phyloP scores from a whole-genome alignment of 2,329 filamentous ascomycete species.

The Keithomyces neogunnii region DNA sequence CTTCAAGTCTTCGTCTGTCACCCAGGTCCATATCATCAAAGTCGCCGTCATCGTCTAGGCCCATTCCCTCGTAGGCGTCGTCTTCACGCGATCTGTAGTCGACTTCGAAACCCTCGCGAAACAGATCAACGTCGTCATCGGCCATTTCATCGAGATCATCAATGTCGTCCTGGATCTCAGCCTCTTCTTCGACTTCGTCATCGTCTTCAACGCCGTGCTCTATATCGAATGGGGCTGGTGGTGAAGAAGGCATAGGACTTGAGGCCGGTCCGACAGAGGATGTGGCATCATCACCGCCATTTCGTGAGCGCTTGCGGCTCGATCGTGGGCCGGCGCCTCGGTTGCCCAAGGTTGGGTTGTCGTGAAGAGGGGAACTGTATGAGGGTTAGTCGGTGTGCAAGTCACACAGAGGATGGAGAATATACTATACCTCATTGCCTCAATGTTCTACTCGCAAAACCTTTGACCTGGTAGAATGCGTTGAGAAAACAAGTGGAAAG shows the following conservation, averaged over 20 bases:
- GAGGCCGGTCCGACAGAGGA: constrained; percentile 45
- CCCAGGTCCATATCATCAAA: constrained; percentile 62
- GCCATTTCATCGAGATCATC: constrained; percentile 76
- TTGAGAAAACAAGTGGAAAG: not conserved
- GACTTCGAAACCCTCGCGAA: constrained; percentile 62
- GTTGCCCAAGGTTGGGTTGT: constrained; percentile 77
- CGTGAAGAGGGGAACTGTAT: constrained; percentile 69
- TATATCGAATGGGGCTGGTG: constrained; percentile 51
- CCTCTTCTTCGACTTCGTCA: constrained; percentile 64
- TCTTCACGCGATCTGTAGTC: constrained; percentile 62
- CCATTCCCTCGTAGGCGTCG: constrained; percentile 61
- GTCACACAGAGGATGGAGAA: not conserved
- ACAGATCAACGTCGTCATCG: constrained; percentile 73
- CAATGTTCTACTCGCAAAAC: not conserved
- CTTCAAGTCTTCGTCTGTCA: constrained; percentile 61
- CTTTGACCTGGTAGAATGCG: not conserved
- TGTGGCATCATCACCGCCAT: constrained; percentile 39
- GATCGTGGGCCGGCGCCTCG: constrained; percentile 50
- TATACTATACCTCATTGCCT: constrained; percentile 16
- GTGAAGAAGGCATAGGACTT: constrained; percentile 59
- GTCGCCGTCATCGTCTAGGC: constrained; percentile 70
- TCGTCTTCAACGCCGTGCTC: constrained; percentile 60
- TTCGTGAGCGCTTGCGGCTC: constrained; percentile 48
- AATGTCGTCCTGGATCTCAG: constrained; percentile 62
- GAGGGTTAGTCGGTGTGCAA: not conserved